Conservation (phyloP, 352 stramenopile genomes). For the Blastocystis hominis region DNA sequence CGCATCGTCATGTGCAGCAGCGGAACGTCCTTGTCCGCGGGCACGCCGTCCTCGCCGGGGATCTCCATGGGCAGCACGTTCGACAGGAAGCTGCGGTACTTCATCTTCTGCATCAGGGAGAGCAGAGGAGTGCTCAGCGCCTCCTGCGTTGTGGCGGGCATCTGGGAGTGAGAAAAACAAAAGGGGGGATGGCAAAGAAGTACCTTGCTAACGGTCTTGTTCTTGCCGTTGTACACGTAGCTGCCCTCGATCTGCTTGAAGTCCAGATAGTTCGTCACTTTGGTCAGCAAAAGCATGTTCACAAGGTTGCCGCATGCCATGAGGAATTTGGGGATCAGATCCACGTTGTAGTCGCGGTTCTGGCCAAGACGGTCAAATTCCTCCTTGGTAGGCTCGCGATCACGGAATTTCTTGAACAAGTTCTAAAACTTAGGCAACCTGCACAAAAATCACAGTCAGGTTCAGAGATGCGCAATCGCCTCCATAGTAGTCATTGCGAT, state of each 20-base stretch:
- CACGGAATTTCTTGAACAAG: constrained; percentile 67
- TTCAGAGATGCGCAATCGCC: constrained; percentile 95
- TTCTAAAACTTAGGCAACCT: constrained; percentile 58
- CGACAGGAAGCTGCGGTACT: constrained; percentile 94
- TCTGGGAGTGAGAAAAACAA: constrained; percentile 71
- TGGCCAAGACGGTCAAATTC: constrained; percentile 74
- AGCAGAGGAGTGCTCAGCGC: constrained; percentile 89
- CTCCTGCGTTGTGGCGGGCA: constrained; percentile 90
- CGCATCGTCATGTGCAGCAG: constrained; percentile 90
- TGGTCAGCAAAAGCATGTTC: constrained; percentile 93
- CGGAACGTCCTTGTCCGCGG: constrained; percentile 54
- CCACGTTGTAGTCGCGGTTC: constrained; percentile 98
- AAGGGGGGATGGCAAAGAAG: no score
- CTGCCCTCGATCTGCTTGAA: constrained; percentile 97
- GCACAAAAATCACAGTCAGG: constrained; percentile 84
- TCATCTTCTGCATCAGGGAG: constrained; percentile 97
- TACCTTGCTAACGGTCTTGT: constrained; percentile 61
- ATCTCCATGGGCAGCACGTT: constrained; percentile 72
- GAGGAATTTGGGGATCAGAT: constrained; percentile 99
- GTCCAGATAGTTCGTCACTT: constrained; percentile 94
- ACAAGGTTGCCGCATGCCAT: constrained; percentile 98
- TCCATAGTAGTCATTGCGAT: constrained; percentile 96
- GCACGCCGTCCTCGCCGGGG: constrained; percentile 59
- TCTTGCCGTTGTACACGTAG: constrained; percentile 95
- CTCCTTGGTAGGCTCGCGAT: constrained; percentile 63